Conservation (phyloP, 345 rosid species). For the Laguncularia racemosa region DNA sequence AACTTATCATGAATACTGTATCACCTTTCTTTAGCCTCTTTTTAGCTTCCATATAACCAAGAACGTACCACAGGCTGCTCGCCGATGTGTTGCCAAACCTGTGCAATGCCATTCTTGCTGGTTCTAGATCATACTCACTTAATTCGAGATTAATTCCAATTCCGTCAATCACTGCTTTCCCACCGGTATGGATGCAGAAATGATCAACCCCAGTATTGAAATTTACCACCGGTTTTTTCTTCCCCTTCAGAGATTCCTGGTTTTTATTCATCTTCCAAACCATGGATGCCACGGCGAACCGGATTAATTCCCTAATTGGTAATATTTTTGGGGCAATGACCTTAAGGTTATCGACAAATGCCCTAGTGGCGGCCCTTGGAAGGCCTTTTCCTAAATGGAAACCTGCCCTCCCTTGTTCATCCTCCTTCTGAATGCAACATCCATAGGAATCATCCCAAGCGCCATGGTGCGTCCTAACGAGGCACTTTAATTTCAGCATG, state of each 20-base stretch:
- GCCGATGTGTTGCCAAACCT: conserved; percentile 96
- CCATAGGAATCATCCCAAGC: conserved; percentile 59
- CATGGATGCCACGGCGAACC: conserved; percentile 27
- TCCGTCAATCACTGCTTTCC: conserved; percentile 91
- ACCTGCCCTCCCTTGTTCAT: conserved; percentile 54
- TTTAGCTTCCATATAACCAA: conserved; percentile 88
- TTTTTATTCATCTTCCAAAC: conserved; percentile 23
- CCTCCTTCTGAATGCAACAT: conserved; percentile 69
- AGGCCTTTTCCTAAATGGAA: conserved; percentile 64
- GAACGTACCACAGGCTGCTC: conserved; percentile 86
- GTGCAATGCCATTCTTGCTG: conserved; percentile 90
- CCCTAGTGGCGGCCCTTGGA: conserved; percentile 71
- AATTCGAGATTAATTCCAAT: conserved; percentile 61
- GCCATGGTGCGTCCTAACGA: conserved; percentile 89
- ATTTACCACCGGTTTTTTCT: conserved; percentile 26
- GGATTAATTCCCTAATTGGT: conserved; percentile 60
- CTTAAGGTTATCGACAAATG: conserved; percentile 67
- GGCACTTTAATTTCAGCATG: conserved; percentile 61
- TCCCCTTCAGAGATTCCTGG: conserved; percentile 9
- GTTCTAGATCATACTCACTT: conserved; percentile 64
- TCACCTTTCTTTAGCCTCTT: conserved; percentile 73
- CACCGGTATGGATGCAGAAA: conserved; percentile 86
- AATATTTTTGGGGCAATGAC: conserved; percentile 65
- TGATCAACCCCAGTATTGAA: conserved; percentile 82
- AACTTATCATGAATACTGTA: conserved; percentile 58